phyloP scores from a whole-genome alignment of 371 early-diverging fungal genomes.

The Coemansia sp. region DNA sequence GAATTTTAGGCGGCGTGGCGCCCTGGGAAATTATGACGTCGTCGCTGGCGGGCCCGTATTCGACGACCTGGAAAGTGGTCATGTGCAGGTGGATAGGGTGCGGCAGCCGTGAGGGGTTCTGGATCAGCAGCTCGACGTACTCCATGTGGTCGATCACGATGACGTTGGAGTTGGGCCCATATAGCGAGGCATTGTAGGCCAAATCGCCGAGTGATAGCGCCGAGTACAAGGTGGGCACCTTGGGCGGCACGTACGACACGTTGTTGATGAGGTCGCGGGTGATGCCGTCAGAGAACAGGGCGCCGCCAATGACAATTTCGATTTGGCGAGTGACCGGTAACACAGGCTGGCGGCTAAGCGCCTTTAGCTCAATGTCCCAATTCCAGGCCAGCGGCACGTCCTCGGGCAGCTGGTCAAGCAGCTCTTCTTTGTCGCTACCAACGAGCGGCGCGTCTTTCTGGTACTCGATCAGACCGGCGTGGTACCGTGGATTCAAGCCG shows the following conservation, averaged over 20 bases:
- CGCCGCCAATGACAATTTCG: conserved; percentile 2
- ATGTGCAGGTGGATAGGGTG: conserved; percentile 84
- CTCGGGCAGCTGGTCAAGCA: not conserved
- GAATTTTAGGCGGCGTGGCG: not conserved
- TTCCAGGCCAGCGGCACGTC: conserved; percentile 5
- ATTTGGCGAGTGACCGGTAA: conserved; percentile 8
- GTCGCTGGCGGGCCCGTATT: conserved; percentile 7
- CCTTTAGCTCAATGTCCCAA: conserved; percentile 8
- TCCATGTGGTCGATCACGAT: conserved; percentile 52
- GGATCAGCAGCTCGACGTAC: conserved; percentile 60
- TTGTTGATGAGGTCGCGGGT: conserved; percentile 48
- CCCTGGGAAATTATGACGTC: not conserved
- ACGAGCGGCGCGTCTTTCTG: not conserved
- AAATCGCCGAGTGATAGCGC: conserved; percentile 60
- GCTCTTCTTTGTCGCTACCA: not conserved
- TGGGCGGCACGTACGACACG: conserved; percentile 63
- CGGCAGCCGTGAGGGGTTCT: conserved; percentile 61
- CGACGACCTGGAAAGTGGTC: conserved; percentile 71
- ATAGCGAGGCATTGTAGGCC: conserved; percentile 56
- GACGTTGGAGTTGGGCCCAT: conserved; percentile 55
- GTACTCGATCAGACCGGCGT: conserved; percentile 12
- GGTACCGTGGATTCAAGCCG: conserved; percentile 12
- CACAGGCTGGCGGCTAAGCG: conserved; percentile 8
- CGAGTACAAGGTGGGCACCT: conserved; percentile 67
- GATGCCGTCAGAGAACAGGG: conserved; percentile 6